Base-by-base conservation (phyloP, 208 protist genomes). In the Angomonas deanei region DNA sequence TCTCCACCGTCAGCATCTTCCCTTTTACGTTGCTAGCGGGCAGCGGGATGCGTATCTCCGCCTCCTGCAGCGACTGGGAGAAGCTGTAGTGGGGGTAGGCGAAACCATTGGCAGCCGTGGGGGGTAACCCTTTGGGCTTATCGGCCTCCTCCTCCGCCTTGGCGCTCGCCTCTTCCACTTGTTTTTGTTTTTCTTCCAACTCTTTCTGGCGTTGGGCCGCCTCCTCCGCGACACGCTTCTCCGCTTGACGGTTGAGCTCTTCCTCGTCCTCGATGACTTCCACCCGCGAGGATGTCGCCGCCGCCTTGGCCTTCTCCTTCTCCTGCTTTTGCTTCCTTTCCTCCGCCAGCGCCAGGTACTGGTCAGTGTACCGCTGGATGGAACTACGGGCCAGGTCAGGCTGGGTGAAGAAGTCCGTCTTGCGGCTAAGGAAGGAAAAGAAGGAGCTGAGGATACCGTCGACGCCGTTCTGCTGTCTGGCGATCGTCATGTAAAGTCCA, bases 391-490 rank as follows among this genome's bases (percentile, higher is more conserved):
- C 88, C 74, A 86, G 61, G 1, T 77, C 84, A 1, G 86, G 85
- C 59, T 93, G 80, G n/a, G 86, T 81, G 79, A 96, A 97, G 74
- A 97, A 96, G 72, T 97, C 92, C 30, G 92, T 97, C 72, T 97
- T 97, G 55, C 92, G 82, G 24, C 74, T 82, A 17, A 97, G 74
- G 50, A 97, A 97, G 17, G 86, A 93, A 64, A 97, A 97, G 76
- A 96, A 97, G 49, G 82, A 83, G 67, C 93, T 84, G 21, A 97
- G 80, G 65, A 97, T 91, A 60, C 81, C 73, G 39, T 97, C 88
- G 68, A 97, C 92, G 61, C 88, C 88, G 1, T 88, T 68, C 57
- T 93, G 84, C 70, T 96, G 87, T 78, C 96, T 86, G n/a, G 92
- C 92, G 57, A 97, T 92, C 10, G 83, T 84, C 74, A 97, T 76